Conservation (phyloP, 2,329 filamentous ascomycete species). For the Lecanosticta acicola region DNA sequence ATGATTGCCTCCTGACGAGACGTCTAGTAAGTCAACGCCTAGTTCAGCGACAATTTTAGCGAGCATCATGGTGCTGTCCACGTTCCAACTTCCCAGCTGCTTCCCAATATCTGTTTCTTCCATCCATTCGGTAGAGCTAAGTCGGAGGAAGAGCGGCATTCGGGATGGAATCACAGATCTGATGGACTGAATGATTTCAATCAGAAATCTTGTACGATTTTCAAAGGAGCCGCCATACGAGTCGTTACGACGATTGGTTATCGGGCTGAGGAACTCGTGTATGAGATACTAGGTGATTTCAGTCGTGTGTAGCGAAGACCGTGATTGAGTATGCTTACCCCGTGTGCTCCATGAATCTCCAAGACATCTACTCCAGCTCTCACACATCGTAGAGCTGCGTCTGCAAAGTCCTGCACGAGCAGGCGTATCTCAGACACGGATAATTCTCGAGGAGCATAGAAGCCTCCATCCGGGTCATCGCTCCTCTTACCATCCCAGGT, state of each 20-base stretch:
- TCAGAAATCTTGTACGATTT: constrained; percentile 61
- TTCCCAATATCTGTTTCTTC: constrained; percentile 51
- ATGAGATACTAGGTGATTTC: constrained; percentile 54
- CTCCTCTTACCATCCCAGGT: constrained; percentile 35
- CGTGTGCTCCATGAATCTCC: constrained; percentile 75
- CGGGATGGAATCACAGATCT: constrained; percentile 56
- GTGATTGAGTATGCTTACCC: constrained; percentile 30
- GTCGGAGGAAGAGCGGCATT: constrained; percentile 67
- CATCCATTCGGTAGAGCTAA: constrained; percentile 70
- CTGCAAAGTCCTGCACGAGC: constrained; percentile 59
- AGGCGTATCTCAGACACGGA: no score
- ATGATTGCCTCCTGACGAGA: constrained; percentile 70
- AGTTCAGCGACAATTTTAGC: constrained; percentile 62
- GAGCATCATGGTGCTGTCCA: constrained; percentile 58
- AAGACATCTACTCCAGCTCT: constrained; percentile 68
- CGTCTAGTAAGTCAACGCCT: constrained; percentile 81
- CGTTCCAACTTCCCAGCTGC: constrained; percentile 59
- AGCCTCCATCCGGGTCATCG: constrained; percentile 29
- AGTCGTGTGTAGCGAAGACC: neutral
- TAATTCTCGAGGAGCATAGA: constrained; percentile 42
- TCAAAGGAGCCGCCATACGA: constrained; percentile 63
- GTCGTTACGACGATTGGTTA: constrained; percentile 62
- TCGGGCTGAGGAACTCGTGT: constrained; percentile 62
- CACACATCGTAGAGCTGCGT: constrained; percentile 50
- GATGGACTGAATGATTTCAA: constrained; percentile 54